Evolutionary conservation across 495 filamentous ascomycete species (phyloP), one percentile per base, ranked within the genome.

Genomic region (Tetracladium marchalianum): DNA sequence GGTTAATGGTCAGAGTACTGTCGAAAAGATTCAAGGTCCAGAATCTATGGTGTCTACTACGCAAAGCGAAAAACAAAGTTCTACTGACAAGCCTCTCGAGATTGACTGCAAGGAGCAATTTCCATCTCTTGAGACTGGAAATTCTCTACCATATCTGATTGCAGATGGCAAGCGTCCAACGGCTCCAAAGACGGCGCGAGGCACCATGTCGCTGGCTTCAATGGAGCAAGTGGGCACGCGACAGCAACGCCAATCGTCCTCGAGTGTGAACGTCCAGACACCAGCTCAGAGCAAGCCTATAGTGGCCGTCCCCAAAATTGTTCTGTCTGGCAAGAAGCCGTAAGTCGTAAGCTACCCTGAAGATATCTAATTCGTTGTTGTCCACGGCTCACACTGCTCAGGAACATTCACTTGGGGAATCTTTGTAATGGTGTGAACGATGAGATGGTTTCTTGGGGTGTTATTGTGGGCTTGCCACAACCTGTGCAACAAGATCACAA

Each of bases 291-390:
- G 22, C 22, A 27, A 27, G 31, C 51, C 47, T 27, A 27, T 27
- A 7, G 22, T 27, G 12, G 48, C 46, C 41, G 44, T 52, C 12
- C 51, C 55, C 18, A 35, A 27, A 22, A 46, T 35, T 19, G 33
- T 44, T 19, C 39, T 32, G 45, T 16, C 17, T 11, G 47, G 46
- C 19, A 11, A 42, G 37, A 16, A 55, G 41, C 19, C 47, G 52
- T 55, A 55, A 55, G 51, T 54, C 51, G 51, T 54, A 54, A 54
- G 51, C 46, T 16, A 27, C 42, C 46, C 51, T 47, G 7, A 34
- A 27, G 22, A 27, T 7, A 27, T 27, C n/a, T 27, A 7, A 27
- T 27, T 27, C 22, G 22, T 27, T 27, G 7, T 27, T 27, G 22
- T 27, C 7, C 22, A 27, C 22, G 22, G 7, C 22, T 27, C 22